phyloP scores from a whole-genome alignment of 805 yeast genomes.

The Kodamaea neixiangensis region DNA sequence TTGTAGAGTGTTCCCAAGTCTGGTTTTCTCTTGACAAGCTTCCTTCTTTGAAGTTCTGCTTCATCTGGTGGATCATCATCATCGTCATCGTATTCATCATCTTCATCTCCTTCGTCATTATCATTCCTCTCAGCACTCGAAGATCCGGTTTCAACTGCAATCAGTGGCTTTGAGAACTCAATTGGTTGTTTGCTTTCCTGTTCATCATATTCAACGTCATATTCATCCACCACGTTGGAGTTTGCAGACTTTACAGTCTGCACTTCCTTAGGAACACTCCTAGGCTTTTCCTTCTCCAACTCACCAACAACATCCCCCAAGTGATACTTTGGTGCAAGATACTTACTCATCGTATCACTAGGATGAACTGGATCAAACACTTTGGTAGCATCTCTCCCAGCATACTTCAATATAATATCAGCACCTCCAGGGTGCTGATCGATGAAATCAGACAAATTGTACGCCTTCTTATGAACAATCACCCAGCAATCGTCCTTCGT shows the following conservation, averaged over 20 bases:
- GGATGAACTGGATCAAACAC: constrained; percentile 91
- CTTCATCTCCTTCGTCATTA: constrained; percentile 16
- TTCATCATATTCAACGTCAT: constrained; percentile 45
- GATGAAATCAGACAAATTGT: constrained; percentile 68
- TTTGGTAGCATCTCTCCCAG: constrained; percentile 65
- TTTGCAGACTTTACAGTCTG: background rate
- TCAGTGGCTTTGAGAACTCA: constrained; percentile 5
- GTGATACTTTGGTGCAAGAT: constrained; percentile 48
- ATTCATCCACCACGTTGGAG: constrained; percentile 31
- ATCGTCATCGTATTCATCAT: constrained; percentile 31
- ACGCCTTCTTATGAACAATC: constrained; percentile 74
- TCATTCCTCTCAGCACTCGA: constrained; percentile 7
- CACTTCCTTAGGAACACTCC: background rate
- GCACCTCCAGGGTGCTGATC: constrained; percentile 65
- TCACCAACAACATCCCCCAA: constrained; percentile 33
- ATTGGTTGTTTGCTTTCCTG: constrained; percentile 35
- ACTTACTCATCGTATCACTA: constrained; percentile 74
- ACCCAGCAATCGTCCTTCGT: constrained; percentile 76
- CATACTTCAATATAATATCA: constrained; percentile 52
- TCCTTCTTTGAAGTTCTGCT: constrained; percentile 27
- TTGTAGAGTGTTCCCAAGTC: constrained; percentile 70
- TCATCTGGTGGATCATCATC: constrained; percentile 39
- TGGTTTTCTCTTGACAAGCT: constrained; percentile 53
- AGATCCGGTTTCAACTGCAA: constrained; percentile 4
- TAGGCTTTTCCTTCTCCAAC: background rate